phyloP scores from a whole-genome alignment of 1,284 basidiomycete species.

The Malassezia equina region DNA sequence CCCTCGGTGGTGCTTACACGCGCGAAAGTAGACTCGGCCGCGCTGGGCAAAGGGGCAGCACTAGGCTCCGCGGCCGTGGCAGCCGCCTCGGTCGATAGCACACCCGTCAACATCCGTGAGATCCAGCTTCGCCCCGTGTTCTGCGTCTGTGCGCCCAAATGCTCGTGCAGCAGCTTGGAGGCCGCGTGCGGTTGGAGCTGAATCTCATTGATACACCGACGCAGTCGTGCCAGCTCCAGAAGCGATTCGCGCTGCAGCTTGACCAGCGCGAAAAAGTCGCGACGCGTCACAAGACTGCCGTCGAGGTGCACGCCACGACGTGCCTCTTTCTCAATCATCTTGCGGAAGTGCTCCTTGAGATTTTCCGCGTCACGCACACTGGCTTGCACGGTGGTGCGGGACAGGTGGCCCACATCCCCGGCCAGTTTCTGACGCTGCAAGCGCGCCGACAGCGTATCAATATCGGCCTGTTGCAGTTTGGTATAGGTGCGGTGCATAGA shows the following conservation, averaged over 20 bases:
- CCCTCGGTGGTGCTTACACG: neutral
- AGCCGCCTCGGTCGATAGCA: neutral
- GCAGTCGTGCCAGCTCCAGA: slow-evolving; percentile 68
- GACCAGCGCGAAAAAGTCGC: slow-evolving; percentile 72
- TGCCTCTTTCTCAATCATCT: slow-evolving; percentile 53
- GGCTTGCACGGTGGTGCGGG: slow-evolving; percentile 66
- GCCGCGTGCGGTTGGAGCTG: slow-evolving; percentile 72
- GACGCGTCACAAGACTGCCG: slow-evolving; percentile 57
- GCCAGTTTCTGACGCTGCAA: slow-evolving; percentile 81
- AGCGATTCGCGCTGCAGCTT: slow-evolving; percentile 77
- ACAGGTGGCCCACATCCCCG: slow-evolving; percentile 76
- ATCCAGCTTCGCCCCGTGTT: slow-evolving; percentile 18
- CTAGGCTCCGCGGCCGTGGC: neutral
- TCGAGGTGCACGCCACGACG: slow-evolving; percentile 14
- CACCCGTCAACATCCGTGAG: slow-evolving; percentile 10
- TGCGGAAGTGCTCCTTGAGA: slow-evolving; percentile 65
- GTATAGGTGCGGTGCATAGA: slow-evolving; percentile 60
- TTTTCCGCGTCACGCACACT: slow-evolving; percentile 64
- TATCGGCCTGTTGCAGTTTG: slow-evolving; percentile 69
- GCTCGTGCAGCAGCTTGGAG: slow-evolving; percentile 35
- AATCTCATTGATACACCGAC: slow-evolving; percentile 75
- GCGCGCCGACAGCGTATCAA: slow-evolving; percentile 73
- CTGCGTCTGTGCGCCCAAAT: slow-evolving; percentile 23
- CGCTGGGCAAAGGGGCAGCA: neutral
- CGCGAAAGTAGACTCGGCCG: slow-evolving; percentile 1